Base-by-base conservation (phyloP, 139 green algal genomes). In the Zygnema circumcarinatum region DNA sequence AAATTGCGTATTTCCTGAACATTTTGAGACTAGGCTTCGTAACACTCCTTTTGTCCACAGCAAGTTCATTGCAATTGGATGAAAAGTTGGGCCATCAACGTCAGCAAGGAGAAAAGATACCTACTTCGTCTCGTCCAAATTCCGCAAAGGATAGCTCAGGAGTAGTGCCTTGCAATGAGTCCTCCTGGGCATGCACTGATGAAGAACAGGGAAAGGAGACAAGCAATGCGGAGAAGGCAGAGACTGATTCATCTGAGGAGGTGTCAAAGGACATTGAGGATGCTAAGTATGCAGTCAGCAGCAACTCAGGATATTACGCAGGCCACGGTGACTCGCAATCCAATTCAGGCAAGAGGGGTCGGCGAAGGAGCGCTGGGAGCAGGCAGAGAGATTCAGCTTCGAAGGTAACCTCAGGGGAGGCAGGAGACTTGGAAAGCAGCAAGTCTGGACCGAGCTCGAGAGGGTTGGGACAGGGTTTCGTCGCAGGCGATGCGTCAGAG, bases 181-280 rank as follows among this genome's bases (percentile, higher is more conserved):
- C 47, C 3, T 2, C 33, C n/a, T 47, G 74, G 47, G 32, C 74
- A 0, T 69, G 74, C 33, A 69, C n/a, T 2, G 0, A 67, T n/a
- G 47, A 69, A 53, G 47, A 81, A 31, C 31, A 68, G 74, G 74
- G 47, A 52, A 62, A 81, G 25, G 47, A 81, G 0, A 22, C 0
- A 81, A 53, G 31, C 2, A 47, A 67, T 3, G 31, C 0, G 33
- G 31, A 69, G 32, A 81, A 81, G 74, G 74, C 16, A 32, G 47
- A 81, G 74, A 81, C n/a, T 22, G 74, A 53, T 32, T 76, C 68
- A 54, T 69, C 74, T 69, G n/a, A 81, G 74, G 74, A 81, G n/a
- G 74, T 47, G 35, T 68, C 25, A 11, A 69, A n/a, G 3, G 42
- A 47, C 22, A 36, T 16, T 76, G 47, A 81, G 31, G 47, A 81